These are phyloP conservation scores for Kodamaea anthophila DNA, from an alignment of 1,139 yeast genomes.

Conservation along the genomic window DNA sequence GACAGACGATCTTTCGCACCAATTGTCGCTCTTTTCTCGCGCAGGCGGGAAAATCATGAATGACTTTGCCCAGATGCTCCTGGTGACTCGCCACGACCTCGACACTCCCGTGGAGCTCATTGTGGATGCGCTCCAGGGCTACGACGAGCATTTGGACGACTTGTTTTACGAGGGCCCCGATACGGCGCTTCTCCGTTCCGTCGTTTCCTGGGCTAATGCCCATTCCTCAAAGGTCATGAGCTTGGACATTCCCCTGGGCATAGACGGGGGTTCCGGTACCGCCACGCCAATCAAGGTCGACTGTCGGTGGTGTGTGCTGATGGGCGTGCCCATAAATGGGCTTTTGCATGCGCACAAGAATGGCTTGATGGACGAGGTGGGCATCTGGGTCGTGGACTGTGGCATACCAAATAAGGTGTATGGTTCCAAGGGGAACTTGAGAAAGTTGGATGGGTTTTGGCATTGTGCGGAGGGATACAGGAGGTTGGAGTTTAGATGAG, in stretches of 20 bases:
- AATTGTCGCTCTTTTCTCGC: constrained; percentile 49
- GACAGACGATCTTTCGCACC: constrained; percentile 29
- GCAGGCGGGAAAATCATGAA: constrained; percentile 37
- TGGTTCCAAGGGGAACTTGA: constrained; percentile 31
- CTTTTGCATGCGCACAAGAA: constrained; percentile 54
- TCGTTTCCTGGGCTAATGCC: constrained; percentile 66
- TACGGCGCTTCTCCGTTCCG: constrained; percentile 33
- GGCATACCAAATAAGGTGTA: constrained; percentile 60
- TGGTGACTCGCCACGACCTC: constrained; percentile 35
- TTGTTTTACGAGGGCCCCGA: constrained; percentile 37
- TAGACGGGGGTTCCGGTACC: constrained; percentile 80
- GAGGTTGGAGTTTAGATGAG: constrained; percentile 20
- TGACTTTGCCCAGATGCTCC: constrained; percentile 28
- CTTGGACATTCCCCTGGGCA: constrained; percentile 76
- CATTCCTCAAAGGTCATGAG: constrained; percentile 51
- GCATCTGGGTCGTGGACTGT: constrained; percentile 63
- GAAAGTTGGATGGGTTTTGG: constrained; percentile 44
- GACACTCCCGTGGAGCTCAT: constrained; percentile 76
- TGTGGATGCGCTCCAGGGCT: constrained; percentile 79
- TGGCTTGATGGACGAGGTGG: constrained; percentile 34
- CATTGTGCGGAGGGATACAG: constrained; percentile 31
- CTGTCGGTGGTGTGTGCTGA: constrained; percentile 55
- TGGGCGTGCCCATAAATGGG: constrained; percentile 72
- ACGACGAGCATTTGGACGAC: constrained; percentile 60
- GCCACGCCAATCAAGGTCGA: constrained; percentile 25